A percentile compares a stretch with the other conserved stretches of the same genome.
Conservation (phyloP, 164 flowering plant genomes). For the Akebia trifoliata region DNA sequence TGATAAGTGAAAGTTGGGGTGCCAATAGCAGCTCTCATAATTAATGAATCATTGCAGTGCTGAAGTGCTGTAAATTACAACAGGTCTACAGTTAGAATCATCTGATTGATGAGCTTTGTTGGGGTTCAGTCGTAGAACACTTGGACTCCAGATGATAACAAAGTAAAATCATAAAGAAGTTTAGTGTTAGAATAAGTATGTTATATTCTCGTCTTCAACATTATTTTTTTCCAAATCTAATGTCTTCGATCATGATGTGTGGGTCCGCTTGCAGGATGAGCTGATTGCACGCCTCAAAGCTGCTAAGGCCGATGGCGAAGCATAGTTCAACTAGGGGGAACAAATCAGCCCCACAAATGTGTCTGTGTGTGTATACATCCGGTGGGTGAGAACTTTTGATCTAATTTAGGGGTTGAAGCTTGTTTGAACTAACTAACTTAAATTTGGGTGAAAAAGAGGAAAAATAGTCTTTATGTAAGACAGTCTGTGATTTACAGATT, state of each 20-base stretch:
- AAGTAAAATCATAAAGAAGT: too few species aligned
- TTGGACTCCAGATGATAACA: too few species aligned
- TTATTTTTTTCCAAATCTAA: too few species aligned
- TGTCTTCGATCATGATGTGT: neutral
- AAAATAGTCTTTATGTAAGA: neutral
- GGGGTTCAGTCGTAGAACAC: too few species aligned
- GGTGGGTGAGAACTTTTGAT: neutral
- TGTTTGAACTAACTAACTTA: neutral
- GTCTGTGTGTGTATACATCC: neutral
- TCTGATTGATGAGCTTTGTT: neutral
- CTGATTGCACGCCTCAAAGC: conserved; percentile 56
- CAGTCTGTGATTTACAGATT: neutral
- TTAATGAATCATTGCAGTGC: neutral
- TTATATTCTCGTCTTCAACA: too few species aligned
- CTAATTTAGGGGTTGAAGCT: neutral
- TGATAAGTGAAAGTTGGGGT: too few species aligned
- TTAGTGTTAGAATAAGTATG: too few species aligned
- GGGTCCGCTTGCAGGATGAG: conserved; percentile 44
- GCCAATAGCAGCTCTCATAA: too few species aligned
- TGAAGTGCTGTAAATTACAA: neutral
- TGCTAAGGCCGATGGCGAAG: conserved; percentile 11
- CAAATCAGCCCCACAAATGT: neutral
- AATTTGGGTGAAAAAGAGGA: neutral
- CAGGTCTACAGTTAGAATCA: neutral
- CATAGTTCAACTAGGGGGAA: neutral